Conservation (phyloP, 148 eudicot genomes). For the Vaccinium macrocarpon region DNA sequence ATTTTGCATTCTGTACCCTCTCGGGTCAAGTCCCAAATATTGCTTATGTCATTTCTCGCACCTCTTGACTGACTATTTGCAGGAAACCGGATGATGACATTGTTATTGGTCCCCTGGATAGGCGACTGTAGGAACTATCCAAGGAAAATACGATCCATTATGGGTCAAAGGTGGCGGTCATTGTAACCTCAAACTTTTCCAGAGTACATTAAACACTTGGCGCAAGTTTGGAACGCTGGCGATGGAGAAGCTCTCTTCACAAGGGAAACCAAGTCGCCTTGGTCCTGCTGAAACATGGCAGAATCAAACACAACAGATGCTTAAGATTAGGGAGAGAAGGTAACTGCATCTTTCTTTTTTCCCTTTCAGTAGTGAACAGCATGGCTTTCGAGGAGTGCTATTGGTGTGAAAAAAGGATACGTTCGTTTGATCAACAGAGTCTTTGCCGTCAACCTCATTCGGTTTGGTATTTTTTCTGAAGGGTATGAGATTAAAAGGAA, state of each 20-base stretch:
- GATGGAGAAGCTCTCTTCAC: slow-evolving; percentile 82
- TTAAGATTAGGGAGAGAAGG: slow-evolving; percentile 65
- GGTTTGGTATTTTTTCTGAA: neutral
- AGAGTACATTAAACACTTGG: slow-evolving; percentile 90
- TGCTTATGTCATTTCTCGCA: neutral
- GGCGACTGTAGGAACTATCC: slow-evolving; percentile 90
- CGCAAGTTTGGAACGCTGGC: slow-evolving; percentile 74
- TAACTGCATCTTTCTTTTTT: slow-evolving; percentile 20
- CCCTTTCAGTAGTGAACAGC: slow-evolving; percentile 14
- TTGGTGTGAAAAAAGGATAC: neutral
- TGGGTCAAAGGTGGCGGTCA: slow-evolving; percentile 99
- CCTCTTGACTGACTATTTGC: slow-evolving; percentile 18
- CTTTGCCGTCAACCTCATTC: neutral
- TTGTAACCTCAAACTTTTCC: slow-evolving; percentile 90
- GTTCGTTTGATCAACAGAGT: neutral
- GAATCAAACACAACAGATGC: slow-evolving; percentile 71
- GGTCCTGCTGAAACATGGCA: slow-evolving; percentile 39
- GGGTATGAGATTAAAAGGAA: neutral
- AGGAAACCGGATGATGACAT: slow-evolving; percentile 94
- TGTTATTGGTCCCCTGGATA: slow-evolving; percentile 83
- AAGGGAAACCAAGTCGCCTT: slow-evolving; percentile 46
- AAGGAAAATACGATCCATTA: slow-evolving; percentile 82
- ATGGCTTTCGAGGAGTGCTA: neutral
- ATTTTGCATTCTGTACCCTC: neutral
- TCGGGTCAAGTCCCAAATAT: neutral